Evolutionary conservation across 1,139 yeast genomes (phyloP), one percentile per base, ranked within the genome.

Genomic region (Nakaseomyces uthaithaninus): DNA sequence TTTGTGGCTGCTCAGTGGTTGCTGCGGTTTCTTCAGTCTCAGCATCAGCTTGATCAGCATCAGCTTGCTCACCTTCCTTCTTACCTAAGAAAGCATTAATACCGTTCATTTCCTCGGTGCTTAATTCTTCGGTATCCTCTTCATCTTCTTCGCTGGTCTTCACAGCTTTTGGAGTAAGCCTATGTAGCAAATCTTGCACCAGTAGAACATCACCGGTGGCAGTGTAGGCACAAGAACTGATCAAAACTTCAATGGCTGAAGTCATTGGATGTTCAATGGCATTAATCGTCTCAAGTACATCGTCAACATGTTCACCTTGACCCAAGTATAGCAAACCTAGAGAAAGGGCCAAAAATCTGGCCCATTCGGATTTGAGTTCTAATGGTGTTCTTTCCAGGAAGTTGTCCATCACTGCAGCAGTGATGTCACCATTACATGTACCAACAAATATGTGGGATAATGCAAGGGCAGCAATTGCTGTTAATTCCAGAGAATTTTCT

Each of bases 121-220:
- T 68, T n/a, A 64, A 69, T 6, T 66, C 73, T 25, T 67, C 74
- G 14, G 67, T 74, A 6, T 71, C 74, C 1, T 66, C 71, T 6
- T 65, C 69, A 3, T 68, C 68, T 16, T 66, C 71, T 15, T 66
- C 64, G 33, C 66, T 67, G 2, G 65, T 65, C 33, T 65, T 65
- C 36, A 66, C 65, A 27, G 69, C 72, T 44, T 71, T 72, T 35
- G 81, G 77, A 3, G 94, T 81, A 56, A 95, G 77, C 73, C 87
- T 85, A 56, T 86, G 94, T 53, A 91, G 74, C 56, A 93, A 71
- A 27, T 86, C 77, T 67, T 93, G 99, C 48, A 93, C 84, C 66
- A 89, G 94, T 50, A 93, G 74, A 31, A 93, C 99, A 60, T 93
- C 93, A 53, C 98, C 99, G 34, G 97, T 86, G 49, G 98, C 99